A percentile compares a stretch with the other conserved stretches of the same genome.
Evolutionary conservation across 257 asterid genomes (phyloP).

Genomic region (Solanum habrochaites): DNA sequence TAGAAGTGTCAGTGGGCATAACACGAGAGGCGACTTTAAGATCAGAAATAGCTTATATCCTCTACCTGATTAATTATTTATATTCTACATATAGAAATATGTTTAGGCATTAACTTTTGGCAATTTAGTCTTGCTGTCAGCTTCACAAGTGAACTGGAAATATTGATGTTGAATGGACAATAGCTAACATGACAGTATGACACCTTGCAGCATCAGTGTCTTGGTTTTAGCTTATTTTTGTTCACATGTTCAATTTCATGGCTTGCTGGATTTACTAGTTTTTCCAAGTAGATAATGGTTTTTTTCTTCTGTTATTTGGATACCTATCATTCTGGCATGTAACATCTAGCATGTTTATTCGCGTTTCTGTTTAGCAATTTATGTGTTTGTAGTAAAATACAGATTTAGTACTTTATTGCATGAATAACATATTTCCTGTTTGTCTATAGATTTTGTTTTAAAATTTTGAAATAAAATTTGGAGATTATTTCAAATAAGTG

Average conservation of each 20-base stretch:
- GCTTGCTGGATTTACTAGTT: neutral
- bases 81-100: neutral
- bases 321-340: neutral
- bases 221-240: neutral
- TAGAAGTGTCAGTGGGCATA: neutral
- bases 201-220: neutral
- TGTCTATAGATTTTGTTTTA: neutral
- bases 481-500: neutral
- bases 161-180: neutral
- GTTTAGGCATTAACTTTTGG: neutral
- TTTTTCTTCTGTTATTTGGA: neutral
- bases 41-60: neutral
- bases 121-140: neutral
- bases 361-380: neutral
- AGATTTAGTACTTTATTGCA: neutral
- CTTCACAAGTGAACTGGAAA: neutral
- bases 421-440: neutral
- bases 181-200: neutral
- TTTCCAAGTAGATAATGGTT: neutral
- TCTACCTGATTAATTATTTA: neutral
- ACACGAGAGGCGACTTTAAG: neutral
- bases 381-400: neutral
- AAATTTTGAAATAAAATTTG: neutral
- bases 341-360: neutral
- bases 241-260: neutral